These are phyloP conservation scores for Melocanna baccifera DNA, from an alignment of 176 grass and related monocot species.

Conservation along the genomic window DNA sequence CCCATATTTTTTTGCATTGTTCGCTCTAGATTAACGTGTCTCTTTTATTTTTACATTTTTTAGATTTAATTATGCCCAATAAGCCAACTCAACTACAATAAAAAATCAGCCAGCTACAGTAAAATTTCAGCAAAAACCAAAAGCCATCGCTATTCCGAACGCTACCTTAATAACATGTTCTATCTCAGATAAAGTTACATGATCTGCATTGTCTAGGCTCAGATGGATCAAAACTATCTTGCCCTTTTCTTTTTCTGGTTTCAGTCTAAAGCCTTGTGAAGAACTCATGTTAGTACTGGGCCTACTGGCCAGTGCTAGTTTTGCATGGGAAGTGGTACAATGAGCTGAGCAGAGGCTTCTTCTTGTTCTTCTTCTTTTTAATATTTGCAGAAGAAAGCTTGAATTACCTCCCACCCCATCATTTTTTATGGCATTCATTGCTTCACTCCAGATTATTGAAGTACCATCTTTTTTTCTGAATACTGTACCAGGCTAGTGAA, in stretches of 20 bases:
- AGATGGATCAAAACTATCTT: not conserved
- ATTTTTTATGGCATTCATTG: not conserved
- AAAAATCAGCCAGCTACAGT: too few relatives aligned
- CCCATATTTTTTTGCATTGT: too few relatives aligned
- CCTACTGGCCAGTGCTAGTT: not conserved
- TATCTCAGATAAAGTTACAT: not conserved
- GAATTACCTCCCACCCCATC: not conserved
- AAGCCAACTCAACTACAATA: too few relatives aligned
- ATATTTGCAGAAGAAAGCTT: not conserved
- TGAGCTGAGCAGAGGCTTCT: not conserved
- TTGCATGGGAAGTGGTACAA: not conserved
- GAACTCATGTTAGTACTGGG: not conserved
- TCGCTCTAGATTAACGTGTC: too few relatives aligned
- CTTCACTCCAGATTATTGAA: not conserved
- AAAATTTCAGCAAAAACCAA: too few relatives aligned
- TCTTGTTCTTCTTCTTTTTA: not conserved
- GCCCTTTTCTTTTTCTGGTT: not conserved
- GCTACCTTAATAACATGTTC: not conserved
- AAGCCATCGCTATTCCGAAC: too few relatives aligned
- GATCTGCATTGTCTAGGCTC: not conserved
- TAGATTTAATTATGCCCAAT: too few relatives aligned
- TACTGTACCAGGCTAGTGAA: not conserved
- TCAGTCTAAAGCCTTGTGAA: not conserved
- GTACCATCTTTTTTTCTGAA: not conserved
- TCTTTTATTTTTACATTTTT: too few relatives aligned